phyloP scores from a whole-genome alignment of 2,329 filamentous ascomycete genomes.

The Capronia coronata region DNA sequence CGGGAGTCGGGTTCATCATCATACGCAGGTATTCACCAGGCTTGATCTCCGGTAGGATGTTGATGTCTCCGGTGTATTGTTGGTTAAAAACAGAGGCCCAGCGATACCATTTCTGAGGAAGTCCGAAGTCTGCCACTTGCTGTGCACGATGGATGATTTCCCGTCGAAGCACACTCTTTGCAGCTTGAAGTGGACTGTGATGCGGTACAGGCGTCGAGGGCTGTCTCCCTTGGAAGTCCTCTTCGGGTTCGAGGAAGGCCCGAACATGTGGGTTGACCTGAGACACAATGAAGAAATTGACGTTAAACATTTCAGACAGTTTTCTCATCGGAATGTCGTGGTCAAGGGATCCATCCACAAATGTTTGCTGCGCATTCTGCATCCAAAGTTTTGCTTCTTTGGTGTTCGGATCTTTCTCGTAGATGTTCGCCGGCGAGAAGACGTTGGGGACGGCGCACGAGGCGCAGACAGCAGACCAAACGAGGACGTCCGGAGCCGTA shows the following conservation, averaged over 20 bases:
- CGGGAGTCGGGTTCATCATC: conserved; percentile 73
- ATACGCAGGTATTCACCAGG: conserved; percentile 69
- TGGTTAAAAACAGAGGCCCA: conserved; percentile 75
- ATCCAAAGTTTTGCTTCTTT: conserved; percentile 77
- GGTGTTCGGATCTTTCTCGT: conserved; percentile 78
- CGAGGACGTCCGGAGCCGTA: conserved; percentile 87
- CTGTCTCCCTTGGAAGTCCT: conserved; percentile 42
- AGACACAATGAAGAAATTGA: conserved; percentile 96
- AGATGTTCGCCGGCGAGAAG: conserved; percentile 70
- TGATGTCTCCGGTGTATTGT: conserved; percentile 91
- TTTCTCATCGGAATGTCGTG: conserved; percentile 88
- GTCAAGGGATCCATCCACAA: conserved; percentile 92
- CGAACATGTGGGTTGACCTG: conserved; percentile 94
- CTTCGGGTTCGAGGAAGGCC: conserved; percentile 73
- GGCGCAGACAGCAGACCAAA: conserved; percentile 89
- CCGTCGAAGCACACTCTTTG: conserved; percentile 68
- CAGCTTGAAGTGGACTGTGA: conserved; percentile 44
- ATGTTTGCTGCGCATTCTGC: conserved; percentile 62
- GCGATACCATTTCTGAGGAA: conserved; percentile 73
- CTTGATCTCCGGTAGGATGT: conserved; percentile 74
- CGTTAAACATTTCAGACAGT: conserved; percentile 91
- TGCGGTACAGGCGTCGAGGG: conserved; percentile 18
- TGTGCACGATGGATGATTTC: conserved; percentile 77
- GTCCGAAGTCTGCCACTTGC: conserved; percentile 70
- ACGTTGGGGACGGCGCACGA: conserved; percentile 82